Evolutionary conservation across 768 basidiomycete species (phyloP).

Genomic region (Mrakia blollopis): DNA sequence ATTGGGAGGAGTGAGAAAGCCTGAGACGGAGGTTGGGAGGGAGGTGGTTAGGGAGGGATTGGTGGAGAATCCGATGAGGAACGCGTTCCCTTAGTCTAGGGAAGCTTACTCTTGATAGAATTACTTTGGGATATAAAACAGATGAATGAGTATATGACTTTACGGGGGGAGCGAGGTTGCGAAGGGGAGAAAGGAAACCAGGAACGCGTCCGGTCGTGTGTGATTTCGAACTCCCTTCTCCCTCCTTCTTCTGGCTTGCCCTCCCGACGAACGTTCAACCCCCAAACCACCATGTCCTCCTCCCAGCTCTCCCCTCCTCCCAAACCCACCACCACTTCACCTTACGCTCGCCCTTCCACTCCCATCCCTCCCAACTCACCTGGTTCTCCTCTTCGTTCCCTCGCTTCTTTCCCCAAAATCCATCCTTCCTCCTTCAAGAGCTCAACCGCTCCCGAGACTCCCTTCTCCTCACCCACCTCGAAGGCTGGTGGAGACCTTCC

Average conservation of each 20-base stretch:
- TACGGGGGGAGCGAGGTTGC: background rate
- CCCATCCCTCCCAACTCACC: background rate
- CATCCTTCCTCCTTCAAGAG: background rate
- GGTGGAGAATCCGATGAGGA: slow-evolving; percentile 22
- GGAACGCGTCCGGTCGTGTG: background rate
- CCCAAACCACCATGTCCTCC: background rate
- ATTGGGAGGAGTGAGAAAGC: background rate
- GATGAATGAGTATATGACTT: background rate
- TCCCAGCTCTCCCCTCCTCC: background rate
- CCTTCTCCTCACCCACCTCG: background rate
- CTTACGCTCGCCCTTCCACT: background rate
- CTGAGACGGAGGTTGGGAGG: background rate
- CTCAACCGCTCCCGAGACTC: background rate
- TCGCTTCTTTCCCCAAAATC: background rate
- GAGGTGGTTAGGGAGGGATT: slow-evolving; percentile 19
- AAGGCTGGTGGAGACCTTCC: background rate
- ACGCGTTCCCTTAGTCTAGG: slow-evolving; percentile 23
- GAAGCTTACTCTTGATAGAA: too few relatives aligned
- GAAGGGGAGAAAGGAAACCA: background rate
- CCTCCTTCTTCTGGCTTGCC: background rate
- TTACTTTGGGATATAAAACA: too few relatives aligned
- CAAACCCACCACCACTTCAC: background rate
- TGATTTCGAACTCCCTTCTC: background rate
- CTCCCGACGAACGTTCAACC: background rate
- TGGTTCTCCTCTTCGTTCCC: background rate